Conservation (phyloP, 305 asterid species). For the Plantago rigida region DNA sequence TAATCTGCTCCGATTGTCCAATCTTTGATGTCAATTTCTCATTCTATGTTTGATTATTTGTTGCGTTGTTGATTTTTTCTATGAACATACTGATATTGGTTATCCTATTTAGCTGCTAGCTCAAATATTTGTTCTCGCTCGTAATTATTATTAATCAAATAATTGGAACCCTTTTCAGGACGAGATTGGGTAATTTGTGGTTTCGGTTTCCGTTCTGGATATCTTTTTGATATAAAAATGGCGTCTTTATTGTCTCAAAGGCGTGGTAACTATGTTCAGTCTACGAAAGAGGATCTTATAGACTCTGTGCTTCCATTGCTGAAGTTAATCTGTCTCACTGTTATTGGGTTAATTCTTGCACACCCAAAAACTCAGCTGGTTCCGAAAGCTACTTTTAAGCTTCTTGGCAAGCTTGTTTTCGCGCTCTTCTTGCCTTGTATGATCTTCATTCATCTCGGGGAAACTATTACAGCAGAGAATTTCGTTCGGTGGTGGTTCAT, state of each 20-base stretch:
- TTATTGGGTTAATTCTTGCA: slow-evolving; percentile 64
- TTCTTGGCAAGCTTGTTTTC: slow-evolving; percentile 80
- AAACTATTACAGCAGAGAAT: slow-evolving; percentile 58
- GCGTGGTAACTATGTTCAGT: slow-evolving; percentile 12
- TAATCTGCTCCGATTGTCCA: not conserved
- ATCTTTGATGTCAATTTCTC: not conserved
- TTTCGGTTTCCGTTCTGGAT: not conserved
- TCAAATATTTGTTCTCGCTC: not conserved
- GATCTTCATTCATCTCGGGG: slow-evolving; percentile 75
- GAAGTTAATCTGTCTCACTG: slow-evolving; percentile 64
- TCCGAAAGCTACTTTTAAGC: slow-evolving; percentile 81
- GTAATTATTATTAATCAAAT: not conserved
- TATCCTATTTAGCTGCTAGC: not conserved
- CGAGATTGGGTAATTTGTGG: not conserved
- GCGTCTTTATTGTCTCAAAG: slow-evolving; percentile 23
- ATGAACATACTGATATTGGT: too few relatives aligned
- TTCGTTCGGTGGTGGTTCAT: slow-evolving; percentile 78
- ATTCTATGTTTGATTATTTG: not conserved
- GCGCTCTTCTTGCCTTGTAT: slow-evolving; percentile 74
- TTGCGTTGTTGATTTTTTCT: not conserved
- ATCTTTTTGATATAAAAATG: slow-evolving; percentile 22
- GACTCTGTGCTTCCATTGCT: slow-evolving; percentile 58
- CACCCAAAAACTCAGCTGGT: slow-evolving; percentile 65
- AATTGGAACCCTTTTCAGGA: not conserved
- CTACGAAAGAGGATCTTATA: slow-evolving; percentile 41